Evolutionary conservation across 2,329 filamentous ascomycete genomes (phyloP).

Genomic region (Xylaria sp.): DNA sequence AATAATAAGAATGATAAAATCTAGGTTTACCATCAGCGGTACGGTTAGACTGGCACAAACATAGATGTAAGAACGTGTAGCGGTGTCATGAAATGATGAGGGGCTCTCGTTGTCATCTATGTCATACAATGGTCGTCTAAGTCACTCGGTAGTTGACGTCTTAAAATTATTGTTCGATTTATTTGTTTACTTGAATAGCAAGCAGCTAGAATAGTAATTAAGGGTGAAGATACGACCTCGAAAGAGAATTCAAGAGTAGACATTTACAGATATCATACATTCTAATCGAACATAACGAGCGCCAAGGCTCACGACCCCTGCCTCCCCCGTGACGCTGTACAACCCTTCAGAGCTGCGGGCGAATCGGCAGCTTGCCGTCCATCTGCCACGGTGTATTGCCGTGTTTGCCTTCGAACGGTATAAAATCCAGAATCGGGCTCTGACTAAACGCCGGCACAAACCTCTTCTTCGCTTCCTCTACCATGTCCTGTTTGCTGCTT

Average conservation of each 20-base stretch:
- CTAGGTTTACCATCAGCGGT: not conserved
- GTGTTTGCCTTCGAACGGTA: constrained; percentile 37
- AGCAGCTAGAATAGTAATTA: too few species aligned
- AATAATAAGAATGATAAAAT: not conserved
- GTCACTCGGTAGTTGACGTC: too few species aligned
- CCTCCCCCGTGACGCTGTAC: not conserved
- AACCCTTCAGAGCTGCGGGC: constrained; percentile 7
- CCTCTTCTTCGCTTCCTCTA: not conserved
- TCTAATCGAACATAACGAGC: not conserved
- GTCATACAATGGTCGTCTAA: too few species aligned
- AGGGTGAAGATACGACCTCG: too few species aligned
- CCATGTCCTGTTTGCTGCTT: constrained; percentile 1
- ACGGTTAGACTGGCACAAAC: not conserved
- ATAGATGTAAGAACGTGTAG: not conserved
- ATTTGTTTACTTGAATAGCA: not conserved
- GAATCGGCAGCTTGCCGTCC: not conserved
- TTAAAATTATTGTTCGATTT: too few species aligned
- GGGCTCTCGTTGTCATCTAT: not conserved
- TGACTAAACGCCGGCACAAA: constrained; percentile 11
- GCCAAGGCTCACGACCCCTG: not conserved
- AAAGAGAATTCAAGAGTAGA: not conserved
- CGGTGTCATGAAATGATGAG: not conserved
- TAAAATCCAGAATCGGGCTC: constrained; percentile 37
- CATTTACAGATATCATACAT: not conserved
- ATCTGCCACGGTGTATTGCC: constrained; percentile 36